Conservation (phyloP, 176 grass and related monocot genomes). For the Musa troglodytarum region DNA sequence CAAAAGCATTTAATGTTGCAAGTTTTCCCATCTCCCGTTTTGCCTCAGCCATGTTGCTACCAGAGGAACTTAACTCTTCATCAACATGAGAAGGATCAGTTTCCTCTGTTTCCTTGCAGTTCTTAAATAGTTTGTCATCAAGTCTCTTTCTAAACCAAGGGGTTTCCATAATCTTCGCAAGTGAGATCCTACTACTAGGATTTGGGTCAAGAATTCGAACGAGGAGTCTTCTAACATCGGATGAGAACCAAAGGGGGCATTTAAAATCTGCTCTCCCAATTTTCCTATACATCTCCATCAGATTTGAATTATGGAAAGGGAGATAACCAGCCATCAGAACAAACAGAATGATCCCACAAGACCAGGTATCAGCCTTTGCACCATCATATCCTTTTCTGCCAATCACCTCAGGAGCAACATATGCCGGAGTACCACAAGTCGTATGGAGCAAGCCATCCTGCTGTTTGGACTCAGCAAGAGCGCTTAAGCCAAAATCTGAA, state of each 20-base stretch:
- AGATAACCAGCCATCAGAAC: neutral
- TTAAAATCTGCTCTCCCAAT: neutral
- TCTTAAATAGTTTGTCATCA: neutral
- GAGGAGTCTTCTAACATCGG: neutral
- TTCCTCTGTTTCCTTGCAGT: neutral
- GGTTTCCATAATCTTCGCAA: neutral
- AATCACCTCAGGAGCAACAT: slow-evolving; percentile 9
- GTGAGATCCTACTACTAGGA: neutral
- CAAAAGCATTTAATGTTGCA: neutral
- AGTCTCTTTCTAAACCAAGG: neutral
- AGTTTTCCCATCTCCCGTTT: neutral
- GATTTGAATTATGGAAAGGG: neutral
- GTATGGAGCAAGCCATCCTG: slow-evolving; percentile 4
- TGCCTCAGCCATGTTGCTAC: neutral
- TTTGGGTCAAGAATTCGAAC: neutral
- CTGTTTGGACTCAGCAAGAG: neutral
- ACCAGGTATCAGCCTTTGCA: slow-evolving; percentile 5
- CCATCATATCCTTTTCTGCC: slow-evolving; percentile 2
- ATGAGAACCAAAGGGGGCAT: neutral
- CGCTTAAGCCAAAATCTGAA: slow-evolving; percentile 5
- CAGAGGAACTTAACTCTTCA: no score
- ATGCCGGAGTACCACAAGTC: slow-evolving; percentile 3
- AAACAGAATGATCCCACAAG: neutral
- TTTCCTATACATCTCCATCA: slow-evolving; percentile 3
- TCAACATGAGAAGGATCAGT: neutral